Evolutionary conservation across 176 grass and related monocot genomes (phyloP).

Genomic region (Metroxylon sagu): DNA sequence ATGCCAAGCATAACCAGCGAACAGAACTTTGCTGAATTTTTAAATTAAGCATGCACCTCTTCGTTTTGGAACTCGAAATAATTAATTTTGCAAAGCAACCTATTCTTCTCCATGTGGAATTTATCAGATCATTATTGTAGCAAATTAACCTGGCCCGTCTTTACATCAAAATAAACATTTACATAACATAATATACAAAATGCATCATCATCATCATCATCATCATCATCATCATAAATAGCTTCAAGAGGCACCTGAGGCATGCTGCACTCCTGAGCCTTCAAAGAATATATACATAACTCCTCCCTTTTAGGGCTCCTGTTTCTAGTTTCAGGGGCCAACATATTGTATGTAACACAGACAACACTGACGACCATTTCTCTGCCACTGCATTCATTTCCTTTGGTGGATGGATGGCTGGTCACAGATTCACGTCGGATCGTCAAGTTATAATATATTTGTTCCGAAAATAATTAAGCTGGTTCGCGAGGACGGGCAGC

Average conservation of each 20-base stretch:
- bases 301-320: background rate
- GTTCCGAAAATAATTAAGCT: constrained; percentile 11
- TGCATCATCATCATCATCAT: no score
- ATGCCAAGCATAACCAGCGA: no score
- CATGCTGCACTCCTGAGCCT: background rate
- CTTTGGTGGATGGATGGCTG: background rate
- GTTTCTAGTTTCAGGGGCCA: background rate
- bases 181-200: background rate
- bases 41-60: no score
- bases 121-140: no score
- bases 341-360: no score
- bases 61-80: no score
- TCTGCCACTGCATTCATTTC: background rate
- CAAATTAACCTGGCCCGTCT: no score
- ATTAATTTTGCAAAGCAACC: no score
- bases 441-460: background rate
- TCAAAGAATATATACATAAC: constrained; percentile 4
- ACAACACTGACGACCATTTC: background rate
- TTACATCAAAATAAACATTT: no score
- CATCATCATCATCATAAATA: background rate
- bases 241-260: background rate
- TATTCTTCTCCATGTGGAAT: no score
- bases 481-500: constrained; percentile 37
- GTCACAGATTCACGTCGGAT: background rate
- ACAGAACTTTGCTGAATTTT: no score